Evolutionary conservation across 1,139 yeast genomes (phyloP).

Genomic region (Suhomyces terraborum): DNA sequence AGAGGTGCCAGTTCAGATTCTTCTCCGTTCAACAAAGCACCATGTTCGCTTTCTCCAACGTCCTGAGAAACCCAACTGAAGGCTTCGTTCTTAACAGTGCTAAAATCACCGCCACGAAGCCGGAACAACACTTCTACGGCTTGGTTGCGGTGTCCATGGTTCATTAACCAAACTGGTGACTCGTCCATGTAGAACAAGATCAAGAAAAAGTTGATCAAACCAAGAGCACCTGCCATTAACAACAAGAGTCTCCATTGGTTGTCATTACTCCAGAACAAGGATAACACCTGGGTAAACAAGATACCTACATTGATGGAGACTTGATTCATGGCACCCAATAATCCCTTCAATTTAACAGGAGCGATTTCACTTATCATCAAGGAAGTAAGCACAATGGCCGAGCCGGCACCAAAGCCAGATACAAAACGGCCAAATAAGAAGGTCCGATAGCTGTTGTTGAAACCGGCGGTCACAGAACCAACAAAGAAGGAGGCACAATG

Average conservation of each 20-base stretch:
- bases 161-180: constrained; percentile 80
- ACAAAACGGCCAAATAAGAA: constrained; percentile 72
- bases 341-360: constrained; percentile 68
- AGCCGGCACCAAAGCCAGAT: constrained; percentile 86
- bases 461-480: constrained; percentile 70
- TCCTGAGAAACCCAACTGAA: constrained; percentile 33
- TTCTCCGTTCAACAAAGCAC: constrained; percentile 17
- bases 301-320: constrained; percentile 84
- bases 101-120: constrained; percentile 46
- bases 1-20: constrained; percentile 19
- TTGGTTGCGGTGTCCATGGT: constrained; percentile 33
- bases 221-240: constrained; percentile 57
- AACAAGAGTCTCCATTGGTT: constrained; percentile 73
- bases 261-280: constrained; percentile 65
- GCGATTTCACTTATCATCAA: constrained; percentile 77
- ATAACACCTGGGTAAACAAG: constrained; percentile 71
- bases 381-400: constrained; percentile 82
- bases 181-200: constrained; percentile 57
- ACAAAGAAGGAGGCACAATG: constrained; percentile 57
- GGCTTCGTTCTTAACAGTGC: constrained; percentile 40
- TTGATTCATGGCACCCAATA: constrained; percentile 86
- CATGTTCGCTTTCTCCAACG: constrained; percentile 8
- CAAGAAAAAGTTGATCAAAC: constrained; percentile 48
- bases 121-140: constrained; percentile 41
- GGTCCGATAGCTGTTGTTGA: constrained; percentile 43